These are phyloP conservation scores for Lodderomyces jiufengensis DNA, from an alignment of 1,139 yeast genomes.

Conservation along the genomic window DNA sequence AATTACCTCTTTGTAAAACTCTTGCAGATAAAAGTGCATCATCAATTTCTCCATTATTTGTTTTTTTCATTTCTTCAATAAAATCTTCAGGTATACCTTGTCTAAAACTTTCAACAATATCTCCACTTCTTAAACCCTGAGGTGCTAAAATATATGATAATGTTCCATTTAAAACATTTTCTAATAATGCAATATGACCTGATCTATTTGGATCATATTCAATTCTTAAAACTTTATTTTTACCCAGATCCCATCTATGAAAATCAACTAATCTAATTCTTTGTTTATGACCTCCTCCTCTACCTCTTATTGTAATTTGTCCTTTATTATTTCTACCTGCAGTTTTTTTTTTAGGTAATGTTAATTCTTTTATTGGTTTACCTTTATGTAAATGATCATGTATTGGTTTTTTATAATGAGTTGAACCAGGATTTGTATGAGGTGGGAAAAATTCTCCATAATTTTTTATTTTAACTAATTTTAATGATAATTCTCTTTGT, in stretches of 20 bases:
- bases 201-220: constrained; percentile 97
- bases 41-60: constrained; percentile 75
- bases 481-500: constrained; percentile 70
- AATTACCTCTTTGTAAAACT: constrained; percentile 90
- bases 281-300: constrained; percentile 96
- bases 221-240: constrained; percentile 77
- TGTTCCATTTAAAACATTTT: constrained; percentile 59
- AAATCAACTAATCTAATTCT: constrained; percentile 83
- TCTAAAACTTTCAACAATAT: constrained; percentile 84
- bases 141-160: constrained; percentile 84
- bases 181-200: constrained; percentile 85
- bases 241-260: constrained; percentile 63
- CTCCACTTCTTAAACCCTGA: constrained; percentile 92
- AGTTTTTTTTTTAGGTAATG: constrained; percentile 66
- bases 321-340: constrained; percentile 94
- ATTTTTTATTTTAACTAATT: constrained; percentile 67
- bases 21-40: constrained; percentile 88
- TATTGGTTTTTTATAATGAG: constrained; percentile 86
- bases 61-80: constrained; percentile 60
- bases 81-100: constrained; percentile 80
- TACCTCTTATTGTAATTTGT: constrained; percentile 83
- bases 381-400: constrained; percentile 88
- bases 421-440: constrained; percentile 74
- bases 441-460: constrained; percentile 65
- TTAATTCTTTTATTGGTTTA: constrained; percentile 70